phyloP scores from a whole-genome alignment of 305 asterid genomes.

The Fraxinus sp. region DNA sequence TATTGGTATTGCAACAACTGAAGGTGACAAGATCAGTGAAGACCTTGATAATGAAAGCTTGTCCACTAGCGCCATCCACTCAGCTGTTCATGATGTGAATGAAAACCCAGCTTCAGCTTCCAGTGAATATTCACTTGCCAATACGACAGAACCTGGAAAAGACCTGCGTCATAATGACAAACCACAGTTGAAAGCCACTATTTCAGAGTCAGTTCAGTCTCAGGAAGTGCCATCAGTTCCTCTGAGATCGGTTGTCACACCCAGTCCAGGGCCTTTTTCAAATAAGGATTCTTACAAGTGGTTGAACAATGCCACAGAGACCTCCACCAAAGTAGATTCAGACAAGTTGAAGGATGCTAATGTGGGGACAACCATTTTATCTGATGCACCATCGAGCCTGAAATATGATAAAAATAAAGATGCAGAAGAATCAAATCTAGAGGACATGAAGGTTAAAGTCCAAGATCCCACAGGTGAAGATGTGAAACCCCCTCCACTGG shows the following conservation, averaged over 20 bases:
- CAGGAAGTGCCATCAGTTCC: conserved; percentile 33
- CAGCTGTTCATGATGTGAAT: conserved; percentile 22
- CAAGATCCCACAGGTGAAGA: conserved; percentile 46
- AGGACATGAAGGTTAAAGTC: conserved; percentile 29
- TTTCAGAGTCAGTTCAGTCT: conserved; percentile 29
- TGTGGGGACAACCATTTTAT: conserved; percentile 22
- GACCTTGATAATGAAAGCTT: conserved; percentile 13
- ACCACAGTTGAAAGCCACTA: conserved; percentile 26
- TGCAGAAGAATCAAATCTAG: conserved; percentile 34
- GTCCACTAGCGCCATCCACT: conserved; percentile 12
- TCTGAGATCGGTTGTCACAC: conserved; percentile 30
- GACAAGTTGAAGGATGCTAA: conserved; percentile 24
- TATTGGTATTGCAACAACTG: conserved; percentile 34
- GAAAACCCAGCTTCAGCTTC: conserved; percentile 26
- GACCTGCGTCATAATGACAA: conserved; percentile 26
- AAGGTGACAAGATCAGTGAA: conserved; percentile 30
- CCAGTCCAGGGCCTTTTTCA: conserved; percentile 30
- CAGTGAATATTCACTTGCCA: conserved; percentile 33
- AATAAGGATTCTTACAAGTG: conserved; percentile 20
- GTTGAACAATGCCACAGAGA: conserved; percentile 18
- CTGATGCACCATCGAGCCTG: conserved; percentile 35
- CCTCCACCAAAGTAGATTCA: conserved; percentile 31
- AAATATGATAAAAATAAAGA: conserved; percentile 36
- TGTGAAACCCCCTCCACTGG: conserved; percentile 78
- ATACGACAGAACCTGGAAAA: conserved; percentile 35